Evolutionary conservation across 345 rosid genomes (phyloP), one percentile per base, ranked within the genome.

Genomic region (Hibiscus tridactylites): DNA sequence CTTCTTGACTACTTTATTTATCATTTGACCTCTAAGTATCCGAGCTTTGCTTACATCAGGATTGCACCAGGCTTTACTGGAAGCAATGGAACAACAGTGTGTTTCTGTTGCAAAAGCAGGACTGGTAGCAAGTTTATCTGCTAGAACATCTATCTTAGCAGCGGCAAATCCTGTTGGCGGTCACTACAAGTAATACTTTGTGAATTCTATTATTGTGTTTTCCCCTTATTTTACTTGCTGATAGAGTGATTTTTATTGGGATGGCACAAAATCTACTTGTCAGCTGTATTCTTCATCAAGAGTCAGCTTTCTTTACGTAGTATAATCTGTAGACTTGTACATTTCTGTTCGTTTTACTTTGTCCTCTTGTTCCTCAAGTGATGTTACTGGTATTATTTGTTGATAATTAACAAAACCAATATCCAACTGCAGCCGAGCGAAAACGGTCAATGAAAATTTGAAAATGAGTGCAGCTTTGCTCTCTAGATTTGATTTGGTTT

Each of bases 31-130:
- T 66, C 53, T 47, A 58, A 74, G 9, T 73, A 71, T 60, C 62
- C 61, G 19, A 24, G 70, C 50, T 72, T 76, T 70, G 72, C 80
- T 80, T 71, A 67, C 61, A 68, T 73, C 73, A 56, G 70, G 35
- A 75, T 61, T 75, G 17, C 67, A 56, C 49, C 86, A 95, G 99
- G 92, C 97, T 66, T 85, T 95, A 76, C 83, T 95, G 81, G 99
- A 95, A 88, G 99, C 99, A 77, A 92, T 95, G 99, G 99, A 95
- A 77, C 99, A 95, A 81, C 99, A 89, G 79, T 88, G 96, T 77
- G 99, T 95, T 74, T 95, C 99, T 74, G 92, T 95, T 64, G 97
- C 99, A 64, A 95, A 95, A 82, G 99, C 99, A 76, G 99, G 99
- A 76, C 88, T 95, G 65, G 91, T 95, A 47, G 97, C 99, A 61